Conservation (phyloP, 176 grass and related monocot species). For the Areca catechu region DNA sequence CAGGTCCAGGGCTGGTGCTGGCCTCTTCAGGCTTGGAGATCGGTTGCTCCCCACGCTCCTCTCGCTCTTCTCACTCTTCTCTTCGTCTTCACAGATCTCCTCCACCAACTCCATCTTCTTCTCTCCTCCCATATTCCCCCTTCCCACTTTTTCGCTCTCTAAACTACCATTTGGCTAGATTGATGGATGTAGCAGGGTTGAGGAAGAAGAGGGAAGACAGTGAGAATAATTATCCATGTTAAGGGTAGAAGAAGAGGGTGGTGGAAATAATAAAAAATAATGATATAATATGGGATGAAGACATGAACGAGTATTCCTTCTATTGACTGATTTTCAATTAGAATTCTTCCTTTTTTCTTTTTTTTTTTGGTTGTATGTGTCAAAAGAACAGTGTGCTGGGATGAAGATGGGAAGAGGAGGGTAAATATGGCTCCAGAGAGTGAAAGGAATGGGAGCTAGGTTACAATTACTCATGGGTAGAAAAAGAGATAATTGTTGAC, state of each 20-base stretch:
- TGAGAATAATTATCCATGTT: constrained; percentile 24
- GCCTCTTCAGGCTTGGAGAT: constrained; percentile 1
- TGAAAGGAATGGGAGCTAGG: constrained; percentile 9
- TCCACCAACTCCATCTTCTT: constrained; percentile 28
- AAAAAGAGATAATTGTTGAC: constrained; percentile 44
- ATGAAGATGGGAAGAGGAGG: constrained; percentile 4
- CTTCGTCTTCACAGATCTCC: constrained; percentile 35
- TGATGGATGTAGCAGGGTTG: constrained; percentile 25
- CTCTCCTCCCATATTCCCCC: constrained; percentile 13
- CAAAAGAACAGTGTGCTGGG: constrained; percentile 13
- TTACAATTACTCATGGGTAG: constrained; percentile 27
- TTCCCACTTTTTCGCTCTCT: constrained; percentile 33
- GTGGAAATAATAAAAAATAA: constrained; percentile 31
- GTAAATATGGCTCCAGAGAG: neutral
- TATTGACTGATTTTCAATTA: constrained; percentile 44
- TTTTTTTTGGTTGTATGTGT: constrained; percentile 24
- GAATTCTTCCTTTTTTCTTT: neutral
- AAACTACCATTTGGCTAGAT: constrained; percentile 14
- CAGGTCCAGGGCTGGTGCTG: constrained; percentile 37
- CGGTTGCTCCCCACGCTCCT: neutral
- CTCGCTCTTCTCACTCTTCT: constrained; percentile 27
- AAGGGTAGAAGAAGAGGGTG: constrained; percentile 10
- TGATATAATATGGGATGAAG: constrained; percentile 37
- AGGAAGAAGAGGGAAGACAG: constrained; percentile 31
- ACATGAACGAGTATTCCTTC: constrained; percentile 65